Conservation (phyloP, 768 basidiomycete species). For the Amanita pallidorosea region DNA sequence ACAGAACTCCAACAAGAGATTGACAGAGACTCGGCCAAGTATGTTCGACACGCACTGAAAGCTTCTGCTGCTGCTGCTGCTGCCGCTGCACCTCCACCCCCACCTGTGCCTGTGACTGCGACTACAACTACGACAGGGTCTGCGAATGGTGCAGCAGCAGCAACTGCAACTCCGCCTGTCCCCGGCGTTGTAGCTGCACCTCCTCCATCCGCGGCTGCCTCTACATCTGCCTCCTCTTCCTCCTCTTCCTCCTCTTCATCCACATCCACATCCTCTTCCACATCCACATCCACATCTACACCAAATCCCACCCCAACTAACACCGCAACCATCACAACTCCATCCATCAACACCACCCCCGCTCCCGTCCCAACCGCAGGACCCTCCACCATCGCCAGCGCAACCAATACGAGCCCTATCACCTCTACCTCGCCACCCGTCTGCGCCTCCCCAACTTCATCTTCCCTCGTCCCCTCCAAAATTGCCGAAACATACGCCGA, state of each 20-base stretch:
- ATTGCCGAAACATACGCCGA: conserved; percentile 35
- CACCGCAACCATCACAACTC: not conserved
- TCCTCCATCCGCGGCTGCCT: too few relatives aligned
- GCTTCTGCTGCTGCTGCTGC: conserved; percentile 5
- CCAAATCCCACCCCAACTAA: not conserved
- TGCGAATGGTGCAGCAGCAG: not conserved
- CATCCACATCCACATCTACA: conserved; percentile 13
- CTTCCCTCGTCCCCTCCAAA: conserved; percentile 27
- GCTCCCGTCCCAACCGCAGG: conserved; percentile 17
- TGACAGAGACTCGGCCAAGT: conserved; percentile 35
- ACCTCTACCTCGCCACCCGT: conserved; percentile 11
- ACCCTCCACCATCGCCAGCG: not conserved
- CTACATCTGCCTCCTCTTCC: conserved; percentile 5
- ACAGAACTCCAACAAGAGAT: conserved; percentile 41
- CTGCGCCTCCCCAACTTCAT: conserved; percentile 10
- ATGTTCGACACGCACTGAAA: conserved; percentile 36
- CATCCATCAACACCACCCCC: conserved; percentile 28
- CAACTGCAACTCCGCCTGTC: too few relatives aligned
- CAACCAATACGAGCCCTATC: conserved; percentile 13
- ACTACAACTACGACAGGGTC: conserved; percentile 25
- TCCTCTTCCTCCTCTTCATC: conserved; percentile 3
- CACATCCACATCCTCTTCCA: conserved; percentile 12
- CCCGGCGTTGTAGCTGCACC: too few relatives aligned
- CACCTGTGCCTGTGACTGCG: conserved; percentile 11
- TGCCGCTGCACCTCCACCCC: not conserved